Conservation (phyloP, 352 stramenopile species). For the Bremia lactucae region DNA sequence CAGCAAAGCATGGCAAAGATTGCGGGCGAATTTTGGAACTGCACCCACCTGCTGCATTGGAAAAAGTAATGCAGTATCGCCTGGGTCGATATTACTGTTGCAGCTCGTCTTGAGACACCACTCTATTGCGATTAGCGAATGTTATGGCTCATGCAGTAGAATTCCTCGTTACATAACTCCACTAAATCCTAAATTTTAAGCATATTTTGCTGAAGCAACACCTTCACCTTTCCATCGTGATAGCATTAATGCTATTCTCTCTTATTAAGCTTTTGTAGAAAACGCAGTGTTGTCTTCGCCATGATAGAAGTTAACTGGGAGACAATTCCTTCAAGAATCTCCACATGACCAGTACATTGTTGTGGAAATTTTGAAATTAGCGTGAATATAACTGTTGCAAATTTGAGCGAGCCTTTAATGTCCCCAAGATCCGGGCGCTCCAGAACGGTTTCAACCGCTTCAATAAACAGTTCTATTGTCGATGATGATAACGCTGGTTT, state of each 20-base stretch:
- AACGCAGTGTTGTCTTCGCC: constrained; percentile 53
- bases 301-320: constrained; percentile 43
- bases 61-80: constrained; percentile 44
- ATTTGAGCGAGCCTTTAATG: constrained; percentile 39
- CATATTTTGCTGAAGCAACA: too few relatives aligned
- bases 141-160: not conserved
- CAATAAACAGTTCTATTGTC: constrained; percentile 41
- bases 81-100: constrained; percentile 59
- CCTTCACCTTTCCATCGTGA: not conserved
- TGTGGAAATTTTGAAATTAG: constrained; percentile 51
- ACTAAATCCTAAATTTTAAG: too few relatives aligned
- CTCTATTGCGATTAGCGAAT: not conserved
- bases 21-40: constrained; percentile 41
- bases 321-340: constrained; percentile 34
- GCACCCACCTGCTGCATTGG: constrained; percentile 31
- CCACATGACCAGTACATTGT: constrained; percentile 31
- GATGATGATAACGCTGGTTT: constrained; percentile 34
- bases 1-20: constrained; percentile 38
- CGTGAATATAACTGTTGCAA: constrained; percentile 53
- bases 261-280: constrained; percentile 50
- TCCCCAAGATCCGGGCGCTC: constrained; percentile 22
- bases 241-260: constrained; percentile 16
- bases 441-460: constrained; percentile 28
- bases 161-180: too few relatives aligned
- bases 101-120: constrained; percentile 19